Evolutionary conservation across 768 basidiomycete species (phyloP), one percentile per base, ranked within the genome.

Genomic region (Mycena venus): DNA sequence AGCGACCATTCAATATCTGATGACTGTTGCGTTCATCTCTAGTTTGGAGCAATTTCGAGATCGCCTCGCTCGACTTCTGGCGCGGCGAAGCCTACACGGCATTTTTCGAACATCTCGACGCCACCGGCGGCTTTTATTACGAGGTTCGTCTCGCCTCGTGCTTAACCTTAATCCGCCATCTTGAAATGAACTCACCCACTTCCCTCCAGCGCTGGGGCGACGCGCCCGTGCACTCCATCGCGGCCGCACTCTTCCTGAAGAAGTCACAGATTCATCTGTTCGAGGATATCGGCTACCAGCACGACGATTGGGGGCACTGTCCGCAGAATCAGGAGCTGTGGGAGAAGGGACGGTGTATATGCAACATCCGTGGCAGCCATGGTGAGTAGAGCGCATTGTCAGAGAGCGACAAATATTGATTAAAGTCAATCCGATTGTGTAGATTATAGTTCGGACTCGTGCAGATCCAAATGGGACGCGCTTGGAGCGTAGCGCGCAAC

Each of bases 171-270:
- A 11, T 53, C 31, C 4, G 5, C 23, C 23, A 17, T 17, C 21
- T 8, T 21, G n/a, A 10, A 51, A 27, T 51, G 1, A 25, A 5
- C 3, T 10, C 47, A 3, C n/a, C 21, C 9, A 51, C 11, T 27
- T 27, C 25, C 59, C 8, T 63, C 32, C 73, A 94, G 89, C 89
- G 93, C 12, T 94, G 94, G 94, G 95, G 95, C 14, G 96, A 96
- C 79, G 96, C 95, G 0, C 95, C 95, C 0, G 93, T 97, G 0
- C 96, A 97, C 79, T 93, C 91, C 40, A 94, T 96, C 66, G 95
- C 91, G 4, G 95, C 92, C 1, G 90, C 94, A 0, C 83, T 96
- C 29, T 94, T 96, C 78, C 88, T 91, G 4, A 83, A 85, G 25
- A 92, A 90, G 77, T 88, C 91, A n/a, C 91, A 93, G 78, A 86